Conservation (phyloP, 1,284 basidiomycete genomes). For the Pseudozyma pruni region DNA sequence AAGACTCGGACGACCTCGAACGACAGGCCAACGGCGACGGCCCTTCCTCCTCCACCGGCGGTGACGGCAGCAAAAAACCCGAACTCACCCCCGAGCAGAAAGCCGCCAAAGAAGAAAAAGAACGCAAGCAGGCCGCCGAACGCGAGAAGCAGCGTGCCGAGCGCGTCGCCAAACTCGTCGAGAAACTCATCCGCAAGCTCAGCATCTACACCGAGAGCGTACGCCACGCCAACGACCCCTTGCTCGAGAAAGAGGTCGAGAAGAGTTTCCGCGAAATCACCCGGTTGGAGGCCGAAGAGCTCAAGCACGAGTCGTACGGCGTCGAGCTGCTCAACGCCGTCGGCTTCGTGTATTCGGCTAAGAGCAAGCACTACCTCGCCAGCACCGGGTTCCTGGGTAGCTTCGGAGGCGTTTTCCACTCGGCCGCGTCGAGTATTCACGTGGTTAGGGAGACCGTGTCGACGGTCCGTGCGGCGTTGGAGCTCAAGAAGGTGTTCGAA, state of each 20-base stretch:
- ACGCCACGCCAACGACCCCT: constrained; percentile 76
- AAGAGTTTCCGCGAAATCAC: constrained; percentile 62
- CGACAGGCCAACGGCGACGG: constrained; percentile 49
- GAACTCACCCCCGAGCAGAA: constrained; percentile 83
- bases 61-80: constrained; percentile 54
- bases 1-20: constrained; percentile 78
- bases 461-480: constrained; percentile 64
- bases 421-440: constrained; percentile 58
- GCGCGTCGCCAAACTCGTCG: constrained; percentile 83
- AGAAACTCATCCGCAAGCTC: constrained; percentile 85
- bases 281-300: constrained; percentile 66
- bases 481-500: constrained; percentile 91
- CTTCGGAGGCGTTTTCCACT: constrained; percentile 57
- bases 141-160: constrained; percentile 83
- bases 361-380: constrained; percentile 65
- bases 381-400: constrained; percentile 55
- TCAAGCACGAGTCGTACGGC: constrained; percentile 85
- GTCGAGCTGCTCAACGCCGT: constrained; percentile 90
- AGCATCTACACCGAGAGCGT: constrained; percentile 93
- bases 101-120: constrained; percentile 80
- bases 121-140: constrained; percentile 74
- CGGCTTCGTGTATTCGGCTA: constrained; percentile 82
- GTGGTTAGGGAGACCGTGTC: constrained; percentile 63
- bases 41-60: background rate
- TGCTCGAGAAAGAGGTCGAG: constrained; percentile 72